These are phyloP conservation scores for Schwanniomyces pseudopolymorphus DNA, from an alignment of 805 yeast genomes.

Conservation along the genomic window DNA sequence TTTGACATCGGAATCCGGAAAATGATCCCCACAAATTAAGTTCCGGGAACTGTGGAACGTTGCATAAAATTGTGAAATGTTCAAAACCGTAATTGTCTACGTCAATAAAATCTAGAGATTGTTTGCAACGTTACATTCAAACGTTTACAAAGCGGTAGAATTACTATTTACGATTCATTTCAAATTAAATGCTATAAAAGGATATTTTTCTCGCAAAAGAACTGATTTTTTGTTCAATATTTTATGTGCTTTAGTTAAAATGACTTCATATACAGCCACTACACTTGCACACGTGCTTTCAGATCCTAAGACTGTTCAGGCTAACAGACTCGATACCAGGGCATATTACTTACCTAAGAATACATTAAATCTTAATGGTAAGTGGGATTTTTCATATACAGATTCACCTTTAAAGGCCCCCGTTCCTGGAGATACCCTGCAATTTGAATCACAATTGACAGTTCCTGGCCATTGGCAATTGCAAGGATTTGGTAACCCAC, in stretches of 20 bases:
- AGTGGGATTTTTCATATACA: slow-evolving; percentile 13
- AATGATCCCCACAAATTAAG: too few relatives aligned
- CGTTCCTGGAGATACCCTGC: slow-evolving; percentile 3
- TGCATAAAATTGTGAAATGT: too few relatives aligned
- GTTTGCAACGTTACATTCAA: too few relatives aligned
- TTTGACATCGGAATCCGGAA: too few relatives aligned
- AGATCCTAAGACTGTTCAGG: slow-evolving; percentile 9
- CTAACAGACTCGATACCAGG: slow-evolving; percentile 10
- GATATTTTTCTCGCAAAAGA: too few relatives aligned
- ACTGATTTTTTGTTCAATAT: too few relatives aligned
- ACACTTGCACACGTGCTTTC: slow-evolving; percentile 8
- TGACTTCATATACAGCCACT: not conserved
- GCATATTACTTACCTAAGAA: slow-evolving; percentile 14
- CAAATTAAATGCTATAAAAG: too few relatives aligned
- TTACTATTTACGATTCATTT: too few relatives aligned
- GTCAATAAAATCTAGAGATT: too few relatives aligned
- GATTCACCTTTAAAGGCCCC: slow-evolving; percentile 9
- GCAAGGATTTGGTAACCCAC: slow-evolving; percentile 33
- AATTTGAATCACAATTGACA: slow-evolving; percentile 4
- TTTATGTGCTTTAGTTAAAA: not conserved
- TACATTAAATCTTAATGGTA: slow-evolving; percentile 11
- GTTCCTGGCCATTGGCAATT: slow-evolving; percentile 40
- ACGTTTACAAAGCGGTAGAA: too few relatives aligned
- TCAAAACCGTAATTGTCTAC: too few relatives aligned
- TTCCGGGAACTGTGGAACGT: too few relatives aligned